Conservation (phyloP, 257 asterid genomes). For the Fraxinus excelsior region DNA sequence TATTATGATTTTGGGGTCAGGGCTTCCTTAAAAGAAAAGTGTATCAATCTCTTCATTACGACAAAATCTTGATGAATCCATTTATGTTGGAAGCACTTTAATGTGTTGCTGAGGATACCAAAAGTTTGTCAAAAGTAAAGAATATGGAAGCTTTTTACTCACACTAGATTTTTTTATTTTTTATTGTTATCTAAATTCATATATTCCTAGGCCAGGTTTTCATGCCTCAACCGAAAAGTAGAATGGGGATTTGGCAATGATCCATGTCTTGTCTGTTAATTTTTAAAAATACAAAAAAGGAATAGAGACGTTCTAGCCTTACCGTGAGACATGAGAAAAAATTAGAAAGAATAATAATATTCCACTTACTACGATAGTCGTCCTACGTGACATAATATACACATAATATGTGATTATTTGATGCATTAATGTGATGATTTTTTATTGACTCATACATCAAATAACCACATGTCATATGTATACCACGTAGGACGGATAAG, state of each 20-base stretch:
- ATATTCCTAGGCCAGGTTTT: background rate
- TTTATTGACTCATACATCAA: no score
- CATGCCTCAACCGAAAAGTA: background rate
- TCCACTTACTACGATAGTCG: no score
- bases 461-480: no score
- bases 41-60: conserved; percentile 18
- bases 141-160: conserved; percentile 9
- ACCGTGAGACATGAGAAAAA: no score
- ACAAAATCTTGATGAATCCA: conserved; percentile 32
- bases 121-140: conserved; percentile 21
- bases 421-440: no score
- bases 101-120: conserved; percentile 2
- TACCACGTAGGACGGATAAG: no score
- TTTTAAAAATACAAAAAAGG: background rate
- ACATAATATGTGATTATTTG: no score
- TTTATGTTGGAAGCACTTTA: conserved; percentile 5
- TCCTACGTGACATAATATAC: no score
- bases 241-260: background rate
- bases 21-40: conserved; percentile 52
- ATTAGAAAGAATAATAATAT: no score
- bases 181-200: background rate
- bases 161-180: background rate
- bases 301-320: background rate
- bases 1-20: conserved; percentile 25
- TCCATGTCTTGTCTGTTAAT: background rate